Evolutionary conservation across 805 yeast genomes (phyloP).

Genomic region (Candida easanensis): DNA sequence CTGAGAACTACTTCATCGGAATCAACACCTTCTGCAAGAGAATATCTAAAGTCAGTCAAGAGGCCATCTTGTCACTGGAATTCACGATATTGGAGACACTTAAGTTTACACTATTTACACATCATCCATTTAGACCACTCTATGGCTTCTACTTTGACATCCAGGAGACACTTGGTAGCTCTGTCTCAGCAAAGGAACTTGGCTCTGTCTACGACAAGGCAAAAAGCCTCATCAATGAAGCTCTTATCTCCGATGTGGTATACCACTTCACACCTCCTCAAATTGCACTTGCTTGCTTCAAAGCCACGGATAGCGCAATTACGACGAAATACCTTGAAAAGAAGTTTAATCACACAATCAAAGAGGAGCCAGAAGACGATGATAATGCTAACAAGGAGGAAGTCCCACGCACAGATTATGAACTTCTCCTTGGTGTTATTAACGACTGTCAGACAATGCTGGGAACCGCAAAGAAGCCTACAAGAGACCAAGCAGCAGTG

Average conservation of each 20-base stretch:
- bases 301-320: slow-evolving; percentile 60
- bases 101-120: slow-evolving; percentile 77
- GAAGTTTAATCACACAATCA: slow-evolving; percentile 42
- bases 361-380: slow-evolving; percentile 14
- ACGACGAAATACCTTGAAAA: slow-evolving; percentile 64
- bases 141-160: slow-evolving; percentile 93
- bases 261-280: slow-evolving; percentile 92
- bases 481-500: slow-evolving; percentile 57
- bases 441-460: slow-evolving; percentile 46
- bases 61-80: slow-evolving; percentile 73
- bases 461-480: slow-evolving; percentile 40
- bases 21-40: slow-evolving; percentile 75
- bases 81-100: slow-evolving; percentile 71
- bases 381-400: slow-evolving; percentile 6
- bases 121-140: slow-evolving; percentile 86
- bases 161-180: slow-evolving; percentile 48
- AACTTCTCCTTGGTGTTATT: slow-evolving; percentile 44
- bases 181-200: slow-evolving; percentile 51
- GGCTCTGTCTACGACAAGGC: slow-evolving; percentile 73
- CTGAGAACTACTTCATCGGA: slow-evolving; percentile 87
- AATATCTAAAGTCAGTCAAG: slow-evolving; percentile 64
- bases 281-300: slow-evolving; percentile 84
- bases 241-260: slow-evolving; percentile 72
- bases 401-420: slow-evolving; percentile 28
- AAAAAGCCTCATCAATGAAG: slow-evolving; percentile 58